Percentiles rank a stretch among this genome's conserved stretches.
These are phyloP conservation scores for Quercus suber DNA, from an alignment of 306 rosid genomes.

Conservation along the genomic window DNA sequence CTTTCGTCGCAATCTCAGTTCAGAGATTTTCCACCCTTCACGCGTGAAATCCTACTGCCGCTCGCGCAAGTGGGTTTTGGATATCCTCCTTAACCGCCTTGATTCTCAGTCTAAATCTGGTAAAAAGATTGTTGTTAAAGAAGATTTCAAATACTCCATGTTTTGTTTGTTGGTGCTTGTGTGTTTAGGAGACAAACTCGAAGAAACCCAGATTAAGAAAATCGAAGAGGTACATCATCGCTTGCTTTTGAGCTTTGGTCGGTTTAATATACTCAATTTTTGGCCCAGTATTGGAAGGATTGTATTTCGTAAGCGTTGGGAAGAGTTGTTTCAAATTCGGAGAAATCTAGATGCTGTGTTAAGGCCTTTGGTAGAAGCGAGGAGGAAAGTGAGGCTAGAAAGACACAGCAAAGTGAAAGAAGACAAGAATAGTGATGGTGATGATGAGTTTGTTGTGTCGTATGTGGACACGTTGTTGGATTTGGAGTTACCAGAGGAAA, in stretches of 20 bases:
- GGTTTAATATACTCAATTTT: not conserved
- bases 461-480: not conserved
- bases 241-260: too few relatives aligned
- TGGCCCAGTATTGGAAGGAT: not conserved
- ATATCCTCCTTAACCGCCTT: not conserved
- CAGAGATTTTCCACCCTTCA: not conserved
- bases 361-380: not conserved
- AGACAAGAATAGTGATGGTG: not conserved
- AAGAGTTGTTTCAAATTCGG: not conserved
- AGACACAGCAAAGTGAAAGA: not conserved
- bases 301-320: not conserved
- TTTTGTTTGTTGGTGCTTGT: not conserved
- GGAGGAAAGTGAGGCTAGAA: not conserved
- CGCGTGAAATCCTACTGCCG: not conserved
- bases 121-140: not conserved
- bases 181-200: conserved; percentile 3
- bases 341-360: not conserved
- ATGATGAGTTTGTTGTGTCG: not conserved
- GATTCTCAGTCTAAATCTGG: not conserved
- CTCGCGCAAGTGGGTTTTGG: not conserved
- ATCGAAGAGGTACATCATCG: not conserved
- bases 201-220: not conserved
- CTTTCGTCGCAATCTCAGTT: not conserved
- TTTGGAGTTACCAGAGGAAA: conserved; percentile 1
- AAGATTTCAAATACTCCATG: not conserved